Conservation (phyloP, 192 early-diverging fungal genomes). For the Coemansia sp. region DNA sequence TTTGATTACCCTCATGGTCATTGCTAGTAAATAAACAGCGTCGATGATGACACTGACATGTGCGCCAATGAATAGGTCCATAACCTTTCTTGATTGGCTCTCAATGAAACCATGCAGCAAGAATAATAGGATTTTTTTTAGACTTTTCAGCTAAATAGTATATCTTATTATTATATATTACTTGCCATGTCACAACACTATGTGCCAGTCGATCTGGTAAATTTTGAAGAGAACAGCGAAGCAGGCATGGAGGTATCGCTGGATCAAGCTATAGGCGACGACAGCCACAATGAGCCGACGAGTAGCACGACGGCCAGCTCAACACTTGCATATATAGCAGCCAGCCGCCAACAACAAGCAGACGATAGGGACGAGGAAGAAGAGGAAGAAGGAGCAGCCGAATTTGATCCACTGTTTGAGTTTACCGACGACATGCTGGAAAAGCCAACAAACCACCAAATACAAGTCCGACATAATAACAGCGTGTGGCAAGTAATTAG, state of each 20-base stretch:
- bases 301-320: not conserved
- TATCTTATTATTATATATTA: not conserved
- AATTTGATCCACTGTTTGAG: slow-evolving; percentile 14
- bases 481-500: slow-evolving; percentile 10
- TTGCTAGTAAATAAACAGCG: not conserved
- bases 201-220: not conserved
- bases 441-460: not conserved
- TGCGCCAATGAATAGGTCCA: not conserved
- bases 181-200: slow-evolving; percentile 5
- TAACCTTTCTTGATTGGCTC: not conserved
- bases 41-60: not conserved
- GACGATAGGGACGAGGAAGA: not conserved
- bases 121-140: not conserved
- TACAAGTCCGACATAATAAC: not conserved
- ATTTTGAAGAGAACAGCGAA: not conserved
- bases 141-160: not conserved
- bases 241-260: not conserved
- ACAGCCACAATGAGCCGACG: not conserved
- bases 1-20: not conserved
- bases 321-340: slow-evolving; percentile 16
- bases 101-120: not conserved
- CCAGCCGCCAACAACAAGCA: not conserved
- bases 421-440: slow-evolving; percentile 9
- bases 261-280: not conserved
- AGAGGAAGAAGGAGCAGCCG: slow-evolving; percentile 5